phyloP scores from a whole-genome alignment of 176 grass and related monocot species.

The Miscanthus lutarioriparius region DNA sequence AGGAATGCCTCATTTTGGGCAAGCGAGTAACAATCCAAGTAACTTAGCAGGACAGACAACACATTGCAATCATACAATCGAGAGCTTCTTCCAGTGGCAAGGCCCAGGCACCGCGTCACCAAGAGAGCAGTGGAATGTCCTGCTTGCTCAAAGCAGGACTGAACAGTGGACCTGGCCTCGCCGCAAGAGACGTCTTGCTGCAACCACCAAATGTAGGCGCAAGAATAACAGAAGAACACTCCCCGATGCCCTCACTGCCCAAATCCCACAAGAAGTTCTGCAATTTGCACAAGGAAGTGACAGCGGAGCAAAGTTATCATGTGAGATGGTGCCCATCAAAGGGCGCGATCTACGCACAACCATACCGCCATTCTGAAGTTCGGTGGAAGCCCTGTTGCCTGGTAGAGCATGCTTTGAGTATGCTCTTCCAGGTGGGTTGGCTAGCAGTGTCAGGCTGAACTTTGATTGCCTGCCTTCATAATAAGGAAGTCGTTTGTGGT shows the following conservation, averaged over 20 bases:
- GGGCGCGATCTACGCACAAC: background rate
- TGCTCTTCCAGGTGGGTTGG: background rate
- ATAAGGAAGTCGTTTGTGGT: background rate
- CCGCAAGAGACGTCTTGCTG: background rate
- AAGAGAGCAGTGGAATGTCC: background rate
- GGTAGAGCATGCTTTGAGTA: background rate
- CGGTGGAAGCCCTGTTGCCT: background rate
- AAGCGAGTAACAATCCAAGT: background rate
- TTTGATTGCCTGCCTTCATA: background rate
- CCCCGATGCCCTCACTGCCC: background rate
- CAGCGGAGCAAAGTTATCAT: background rate
- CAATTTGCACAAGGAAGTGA: background rate
- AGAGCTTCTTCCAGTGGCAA: background rate
- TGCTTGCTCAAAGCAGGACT: background rate
- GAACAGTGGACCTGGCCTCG: background rate
- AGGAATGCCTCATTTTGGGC: background rate
- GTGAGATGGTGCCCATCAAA: background rate
- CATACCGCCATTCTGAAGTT: constrained; percentile 10
- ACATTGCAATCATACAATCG: background rate
- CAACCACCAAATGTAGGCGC: background rate
- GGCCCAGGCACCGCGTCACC: background rate
- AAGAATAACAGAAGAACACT: background rate
- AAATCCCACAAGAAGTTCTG: background rate
- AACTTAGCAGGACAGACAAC: background rate
- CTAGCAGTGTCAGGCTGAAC: constrained; percentile 4